A percentile compares a stretch with the other conserved stretches of the same genome.
Conservation (phyloP, 176 grass and related monocot genomes). For the Thinopyrum elongatum region DNA sequence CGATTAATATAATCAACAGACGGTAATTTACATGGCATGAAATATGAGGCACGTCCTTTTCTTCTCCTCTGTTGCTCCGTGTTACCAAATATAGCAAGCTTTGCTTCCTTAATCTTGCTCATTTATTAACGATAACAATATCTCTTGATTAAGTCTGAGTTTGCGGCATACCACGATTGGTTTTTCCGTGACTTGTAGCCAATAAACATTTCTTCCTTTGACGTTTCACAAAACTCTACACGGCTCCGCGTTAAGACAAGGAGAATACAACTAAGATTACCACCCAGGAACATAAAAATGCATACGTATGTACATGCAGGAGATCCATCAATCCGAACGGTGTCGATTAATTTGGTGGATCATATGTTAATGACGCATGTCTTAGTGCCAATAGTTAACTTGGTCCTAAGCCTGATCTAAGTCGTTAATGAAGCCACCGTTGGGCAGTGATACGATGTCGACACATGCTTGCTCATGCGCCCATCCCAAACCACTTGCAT, state of each 20-base stretch:
- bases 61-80: rapidly evolving
- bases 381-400: neutral
- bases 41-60: neutral
- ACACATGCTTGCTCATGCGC: neutral
- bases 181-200: neutral
- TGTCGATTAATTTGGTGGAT: neutral
- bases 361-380: neutral
- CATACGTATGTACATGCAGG: no score
- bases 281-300: neutral
- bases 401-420: neutral
- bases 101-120: neutral
- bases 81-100: neutral
- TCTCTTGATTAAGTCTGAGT: neutral
- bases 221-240: neutral
- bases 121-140: neutral
- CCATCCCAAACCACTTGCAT: neutral
- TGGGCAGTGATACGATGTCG: neutral
- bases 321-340: no score
- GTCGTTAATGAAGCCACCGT: neutral
- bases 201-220: neutral
- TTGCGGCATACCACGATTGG: neutral
- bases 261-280: neutral
- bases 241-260: neutral
- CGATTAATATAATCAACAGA: neutral
- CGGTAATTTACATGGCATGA: neutral